These are phyloP conservation scores for Lasiodiplodia gonubiensis DNA, from an alignment of 2,329 filamentous ascomycete species.

Conservation along the genomic window DNA sequence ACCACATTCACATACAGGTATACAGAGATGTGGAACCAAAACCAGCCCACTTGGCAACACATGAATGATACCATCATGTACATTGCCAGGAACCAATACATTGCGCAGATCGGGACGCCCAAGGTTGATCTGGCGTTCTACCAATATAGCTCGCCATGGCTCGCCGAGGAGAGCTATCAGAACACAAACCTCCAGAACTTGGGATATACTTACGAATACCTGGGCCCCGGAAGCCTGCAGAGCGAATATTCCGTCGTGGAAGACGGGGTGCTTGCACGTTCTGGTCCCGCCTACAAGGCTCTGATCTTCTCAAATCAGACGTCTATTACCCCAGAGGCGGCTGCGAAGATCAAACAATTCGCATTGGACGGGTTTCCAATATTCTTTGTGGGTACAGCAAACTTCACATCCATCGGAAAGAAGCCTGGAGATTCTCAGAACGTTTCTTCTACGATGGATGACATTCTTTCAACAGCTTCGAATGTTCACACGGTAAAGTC, in stretches of 20 bases:
- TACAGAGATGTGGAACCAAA: conserved; percentile 46
- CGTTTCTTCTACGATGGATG: not conserved
- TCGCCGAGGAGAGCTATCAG: conserved; percentile 26
- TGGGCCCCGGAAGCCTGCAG: conserved; percentile 53
- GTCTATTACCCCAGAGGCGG: conserved; percentile 43
- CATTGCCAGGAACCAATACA: conserved; percentile 46
- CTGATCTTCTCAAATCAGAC: conserved; percentile 49
- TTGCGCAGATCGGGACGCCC: conserved; percentile 49
- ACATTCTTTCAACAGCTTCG: not conserved
- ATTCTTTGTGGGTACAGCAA: conserved; percentile 41
- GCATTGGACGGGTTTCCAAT: conserved; percentile 51
- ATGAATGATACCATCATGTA: conserved; percentile 48
- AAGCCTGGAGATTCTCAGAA: not conserved
- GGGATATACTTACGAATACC: conserved; percentile 52
- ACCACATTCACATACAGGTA: conserved; percentile 53
- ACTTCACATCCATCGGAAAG: conserved; percentile 24
- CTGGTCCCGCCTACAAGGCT: conserved; percentile 50
- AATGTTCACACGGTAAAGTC: conserved; percentile 46
- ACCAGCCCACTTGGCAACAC: conserved; percentile 53
- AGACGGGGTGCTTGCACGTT: conserved; percentile 46
- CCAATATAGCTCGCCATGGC: conserved; percentile 33
- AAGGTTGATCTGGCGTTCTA: conserved; percentile 53
- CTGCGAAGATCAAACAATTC: conserved; percentile 42
- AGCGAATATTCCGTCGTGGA: conserved; percentile 47
- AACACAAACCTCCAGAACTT: conserved; percentile 32